Evolutionary conservation across 2,329 filamentous ascomycete genomes (phyloP), one percentile per base, ranked within the genome.

Genomic region (Fonsecaea erecta): DNA sequence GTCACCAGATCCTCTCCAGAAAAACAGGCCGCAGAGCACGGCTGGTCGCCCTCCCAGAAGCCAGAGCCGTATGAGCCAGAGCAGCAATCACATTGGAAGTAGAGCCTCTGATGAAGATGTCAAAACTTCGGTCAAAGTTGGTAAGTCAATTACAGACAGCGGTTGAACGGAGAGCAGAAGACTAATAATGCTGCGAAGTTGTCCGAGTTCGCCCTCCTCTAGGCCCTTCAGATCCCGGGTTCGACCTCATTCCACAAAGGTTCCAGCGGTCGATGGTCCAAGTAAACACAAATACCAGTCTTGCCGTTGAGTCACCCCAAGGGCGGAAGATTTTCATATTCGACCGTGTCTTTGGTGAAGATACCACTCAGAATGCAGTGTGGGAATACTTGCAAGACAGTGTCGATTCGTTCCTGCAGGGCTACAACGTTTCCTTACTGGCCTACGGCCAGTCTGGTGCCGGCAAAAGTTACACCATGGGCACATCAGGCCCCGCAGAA

Each of bases 401-500:
- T 72, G 90, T 98, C 71, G 87, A 84, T 72, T 91, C 93, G 1
- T 99, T 99, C 73, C 82, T 95, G 1, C 92, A 97, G 75, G 95
- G 95, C 61, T 99, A 98, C 85, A 99, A 99, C 86, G 95, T 99
- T 64, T 99, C 95, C 2, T 87, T 99, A 56, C 82, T 99, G 73
- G 95, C 95, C 54, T 99, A 99, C 74, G 95, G 95, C 71, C 95
- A 99, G 81, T 99, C 95, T 30, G 95, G 95, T 63, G 93, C 95
- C 11, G 95, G 95, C 72, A 99, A 99, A 80, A 98, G 94, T 2
- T 98, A 96, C 76, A 99, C 95, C 0, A 99, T 99, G 95, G 95
- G 95, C 63, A 99, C 95, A 0, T 93, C 94, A 0, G 93, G 93
- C 3, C 92, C 93, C 1, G 78, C 78, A 24, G 93, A 97, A 73